phyloP scores from a whole-genome alignment of 441 rosid species.

The Euphorbia celastroides region DNA sequence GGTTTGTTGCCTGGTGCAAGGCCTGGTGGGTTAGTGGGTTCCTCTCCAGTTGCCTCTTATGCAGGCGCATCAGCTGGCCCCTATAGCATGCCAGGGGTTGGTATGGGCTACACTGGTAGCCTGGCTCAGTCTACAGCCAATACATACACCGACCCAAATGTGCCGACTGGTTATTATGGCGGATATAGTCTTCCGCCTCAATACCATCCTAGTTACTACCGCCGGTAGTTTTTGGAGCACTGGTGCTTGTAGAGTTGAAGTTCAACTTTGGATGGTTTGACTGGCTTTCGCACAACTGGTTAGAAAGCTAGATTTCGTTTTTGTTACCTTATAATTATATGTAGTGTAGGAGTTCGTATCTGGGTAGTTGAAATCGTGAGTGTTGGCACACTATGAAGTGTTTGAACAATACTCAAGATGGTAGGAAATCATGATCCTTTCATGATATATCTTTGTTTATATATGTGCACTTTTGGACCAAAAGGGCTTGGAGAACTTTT shows the following conservation, averaged over 20 bases:
- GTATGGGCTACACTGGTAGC: slow-evolving; percentile 26
- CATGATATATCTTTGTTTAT: background rate
- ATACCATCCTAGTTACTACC: slow-evolving; percentile 42
- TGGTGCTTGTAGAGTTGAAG: slow-evolving; percentile 1
- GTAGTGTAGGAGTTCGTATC: slow-evolving; percentile 12
- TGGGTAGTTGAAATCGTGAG: background rate
- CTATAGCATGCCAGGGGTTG: slow-evolving; percentile 38
- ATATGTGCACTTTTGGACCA: background rate
- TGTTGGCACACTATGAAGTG: slow-evolving; percentile 10
- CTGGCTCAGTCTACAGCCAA: slow-evolving; percentile 26
- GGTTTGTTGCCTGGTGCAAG: slow-evolving; percentile 16
- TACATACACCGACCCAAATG: slow-evolving; percentile 28
- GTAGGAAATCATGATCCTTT: background rate
- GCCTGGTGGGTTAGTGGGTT: slow-evolving; percentile 27
- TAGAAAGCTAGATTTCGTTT: slow-evolving; percentile 18
- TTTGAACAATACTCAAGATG: background rate
- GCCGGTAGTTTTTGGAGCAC: slow-evolving; percentile 27
- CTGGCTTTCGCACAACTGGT: slow-evolving; percentile 15
- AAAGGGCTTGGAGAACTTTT: background rate
- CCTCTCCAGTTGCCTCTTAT: slow-evolving; percentile 30
- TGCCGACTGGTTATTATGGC: slow-evolving; percentile 31
- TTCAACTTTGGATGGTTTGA: slow-evolving; percentile 13
- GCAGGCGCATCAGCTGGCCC: slow-evolving; percentile 34
- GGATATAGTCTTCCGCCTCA: slow-evolving; percentile 43
- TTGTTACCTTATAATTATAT: slow-evolving; percentile 11